phyloP scores from a whole-genome alignment of 2,329 filamentous ascomycete species.

The Ophiocordyceps unilateralis region DNA sequence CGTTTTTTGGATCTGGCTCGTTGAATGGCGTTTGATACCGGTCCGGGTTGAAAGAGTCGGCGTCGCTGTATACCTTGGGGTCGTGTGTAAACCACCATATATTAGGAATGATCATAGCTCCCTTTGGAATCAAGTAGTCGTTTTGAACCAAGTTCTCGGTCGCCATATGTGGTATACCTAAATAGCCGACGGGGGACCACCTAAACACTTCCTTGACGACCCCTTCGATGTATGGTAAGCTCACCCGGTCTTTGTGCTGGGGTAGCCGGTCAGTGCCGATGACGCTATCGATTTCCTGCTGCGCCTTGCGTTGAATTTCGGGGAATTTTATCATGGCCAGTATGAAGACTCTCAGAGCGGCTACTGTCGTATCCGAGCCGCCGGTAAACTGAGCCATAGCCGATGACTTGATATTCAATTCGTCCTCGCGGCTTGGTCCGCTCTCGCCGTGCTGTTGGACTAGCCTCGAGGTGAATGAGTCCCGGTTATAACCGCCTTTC shows the following conservation, averaged over 20 bases:
- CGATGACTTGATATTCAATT: constrained; percentile 1
- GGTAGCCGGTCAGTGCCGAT: constrained; percentile 25
- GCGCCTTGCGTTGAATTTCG: constrained; percentile 22
- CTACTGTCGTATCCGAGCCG: constrained; percentile 4
- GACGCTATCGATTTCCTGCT: constrained; percentile 23
- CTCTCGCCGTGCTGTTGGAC: background rate
- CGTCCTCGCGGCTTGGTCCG: background rate
- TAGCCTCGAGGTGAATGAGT: background rate
- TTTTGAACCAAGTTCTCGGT: constrained; percentile 10
- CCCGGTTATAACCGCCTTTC: background rate
- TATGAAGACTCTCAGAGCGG: constrained; percentile 14
- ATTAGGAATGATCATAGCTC: constrained; percentile 8
- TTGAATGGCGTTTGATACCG: constrained; percentile 10
- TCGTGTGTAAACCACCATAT: constrained; percentile 37
- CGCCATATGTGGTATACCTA: constrained; percentile 21
- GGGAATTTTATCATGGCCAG: constrained; percentile 28
- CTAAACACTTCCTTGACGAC: constrained; percentile 14
- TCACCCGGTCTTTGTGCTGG: constrained; percentile 20
- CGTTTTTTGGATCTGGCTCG: constrained; percentile 10
- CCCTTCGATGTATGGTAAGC: constrained; percentile 23
- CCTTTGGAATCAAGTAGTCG: constrained; percentile 11
- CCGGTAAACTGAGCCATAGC: constrained; percentile 1
- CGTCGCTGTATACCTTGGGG: constrained; percentile 41
- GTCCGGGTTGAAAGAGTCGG: constrained; percentile 15
- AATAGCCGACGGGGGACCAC: constrained; percentile 14